Conservation (phyloP, 345 rosid species). For the Eucalyptus coolabah region DNA sequence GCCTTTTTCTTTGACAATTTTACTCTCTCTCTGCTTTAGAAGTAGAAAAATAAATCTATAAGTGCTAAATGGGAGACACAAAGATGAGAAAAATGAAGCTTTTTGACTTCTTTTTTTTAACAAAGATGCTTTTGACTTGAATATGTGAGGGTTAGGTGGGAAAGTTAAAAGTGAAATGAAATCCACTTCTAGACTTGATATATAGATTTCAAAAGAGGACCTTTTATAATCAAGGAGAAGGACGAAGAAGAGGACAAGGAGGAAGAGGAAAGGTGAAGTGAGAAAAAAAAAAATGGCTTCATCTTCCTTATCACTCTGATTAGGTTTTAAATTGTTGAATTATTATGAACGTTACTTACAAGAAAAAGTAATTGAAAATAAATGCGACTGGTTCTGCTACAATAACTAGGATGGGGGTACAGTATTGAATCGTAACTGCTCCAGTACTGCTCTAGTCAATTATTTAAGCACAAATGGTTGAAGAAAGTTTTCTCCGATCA, state of each 20-base stretch:
- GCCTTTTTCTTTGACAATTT: neutral
- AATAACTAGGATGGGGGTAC: too few relatives aligned
- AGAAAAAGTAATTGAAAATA: neutral
- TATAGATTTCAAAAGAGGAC: neutral
- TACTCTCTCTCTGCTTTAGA: neutral
- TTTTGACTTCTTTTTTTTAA: neutral
- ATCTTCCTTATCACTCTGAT: neutral
- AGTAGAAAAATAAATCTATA: neutral
- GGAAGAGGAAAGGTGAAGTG: neutral
- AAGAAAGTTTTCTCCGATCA: too few relatives aligned
- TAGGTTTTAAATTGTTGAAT: neutral
- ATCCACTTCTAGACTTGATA: neutral
- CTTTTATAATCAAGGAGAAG: neutral
- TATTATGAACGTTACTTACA: neutral
- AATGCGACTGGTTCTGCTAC: neutral
- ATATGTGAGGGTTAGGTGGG: neutral
- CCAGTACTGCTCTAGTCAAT: too few relatives aligned
- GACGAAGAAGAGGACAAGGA: neutral
- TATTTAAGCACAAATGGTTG: too few relatives aligned
- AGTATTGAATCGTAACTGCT: too few relatives aligned
- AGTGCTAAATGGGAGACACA: neutral
- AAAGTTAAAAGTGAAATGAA: neutral
- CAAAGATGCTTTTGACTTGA: neutral
- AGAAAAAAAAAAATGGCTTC: neutral
- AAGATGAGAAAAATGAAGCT: neutral